Evolutionary conservation across 2,329 filamentous ascomycete genomes (phyloP), one percentile per base, ranked within the genome.

Genomic region (Beauveria varroae): DNA sequence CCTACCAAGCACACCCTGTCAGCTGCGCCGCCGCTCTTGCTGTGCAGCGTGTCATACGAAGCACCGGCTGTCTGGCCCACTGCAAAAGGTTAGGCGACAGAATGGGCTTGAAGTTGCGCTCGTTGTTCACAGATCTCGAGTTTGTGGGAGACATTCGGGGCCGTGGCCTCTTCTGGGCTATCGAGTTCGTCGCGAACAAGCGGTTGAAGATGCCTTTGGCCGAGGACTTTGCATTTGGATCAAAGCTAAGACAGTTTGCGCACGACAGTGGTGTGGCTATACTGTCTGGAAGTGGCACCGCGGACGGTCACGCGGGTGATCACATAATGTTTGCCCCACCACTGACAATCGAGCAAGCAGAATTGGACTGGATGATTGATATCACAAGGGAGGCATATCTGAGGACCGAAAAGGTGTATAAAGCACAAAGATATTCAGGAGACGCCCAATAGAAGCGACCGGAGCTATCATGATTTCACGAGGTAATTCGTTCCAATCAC

Each of bases 41-140:
- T 18, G 69, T 71, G 10, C 68, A 71, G 54, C 61, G 72, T 43
- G 82, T 87, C 28, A 79, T 90, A 14, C 49, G 49, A 10, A n/a
- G 49, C 1, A 20, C 34, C 28, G 18, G n/a, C n/a, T 20, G 34
- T 22, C 7, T 52, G 2, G 49, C 34, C 4, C 49, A 24, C 5
- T 49, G 46, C 46, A 57, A 9, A 66, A 65, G 10, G 66, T 68
- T 4, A 24, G 46, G 52, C 49, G 5, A 41, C 64, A 18, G 46
- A 24, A 16, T 49, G 14, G 20, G 14, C 22, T 16, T 9, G 7
- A 14, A 16, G 22, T 24, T 49, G 12, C 12, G 22, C 20, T 18
- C 46, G 16, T 26, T n/a, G 37, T 37, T 52, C 24, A n/a, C 18
- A 18, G 50, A 37, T 3, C 50, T n/a, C 28, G 22, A 37, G n/a